Base-by-base conservation (phyloP, 2,329 filamentous ascomycete genomes). In the Botryotinia calthae region DNA sequence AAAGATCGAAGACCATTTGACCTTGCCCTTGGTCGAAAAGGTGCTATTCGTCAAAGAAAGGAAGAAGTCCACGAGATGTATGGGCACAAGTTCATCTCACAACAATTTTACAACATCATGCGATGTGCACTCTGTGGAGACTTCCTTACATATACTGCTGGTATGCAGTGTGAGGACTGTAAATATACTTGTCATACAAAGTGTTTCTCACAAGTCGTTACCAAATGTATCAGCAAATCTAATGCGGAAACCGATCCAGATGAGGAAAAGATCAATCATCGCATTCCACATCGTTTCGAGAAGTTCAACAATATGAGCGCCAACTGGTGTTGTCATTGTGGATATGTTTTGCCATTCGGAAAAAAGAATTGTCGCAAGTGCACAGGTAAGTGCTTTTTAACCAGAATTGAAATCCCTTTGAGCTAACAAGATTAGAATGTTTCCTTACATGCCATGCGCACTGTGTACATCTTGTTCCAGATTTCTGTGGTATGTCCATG, bases 31-130 rank as follows among this genome's bases (percentile, higher is more conserved):
- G 94, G 94, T 76, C 93, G 96, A 81, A 97, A 98, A 84, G 96
- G 95, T 80, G 96, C 96, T 76, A 94, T 99, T 77, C 93, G 96
- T 77, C 95, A 99, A 84, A 93, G 94, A 80, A 99, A 99, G 85
- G 96, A 99, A 83, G 95, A 98, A 80, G 91, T 99, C 7, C 93
- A 98, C 84, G 96, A 99, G 84, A 97, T 98, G 86, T 98, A 97
- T 81, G 96, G 96, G 66, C 96, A 99, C 90, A 99, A 98, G 84
- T 99, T 99, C 81, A 91, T 98, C 72, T 93, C 96, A 80, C 95
- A 98, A 82, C 96, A 98, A 82, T 99, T 99, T 83, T 99, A 98
- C 90, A 99, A 98, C 87, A 98, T 99, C 81, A 99, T 99, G 96
- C 95, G 96, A 75, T 99, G 96, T 83, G 96, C 96, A 22, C 90